phyloP scores from a whole-genome alignment of 495 filamentous ascomycete genomes.

The Lophium mytilinum region DNA sequence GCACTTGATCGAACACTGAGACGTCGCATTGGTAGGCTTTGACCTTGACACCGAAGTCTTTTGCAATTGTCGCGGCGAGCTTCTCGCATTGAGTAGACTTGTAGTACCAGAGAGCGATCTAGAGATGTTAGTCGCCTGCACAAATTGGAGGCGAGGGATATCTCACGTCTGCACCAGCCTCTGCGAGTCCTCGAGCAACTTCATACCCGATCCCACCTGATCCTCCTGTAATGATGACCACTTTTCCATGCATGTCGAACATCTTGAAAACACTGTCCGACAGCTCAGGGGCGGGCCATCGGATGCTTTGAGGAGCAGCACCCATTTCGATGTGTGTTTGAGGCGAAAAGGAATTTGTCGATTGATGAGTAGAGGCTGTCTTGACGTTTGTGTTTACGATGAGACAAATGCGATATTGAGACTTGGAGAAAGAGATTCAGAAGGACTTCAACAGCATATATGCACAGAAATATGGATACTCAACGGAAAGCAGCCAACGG shows the following conservation, averaged over 20 bases:
- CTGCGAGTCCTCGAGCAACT: constrained; percentile 58
- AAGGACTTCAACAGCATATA: no score
- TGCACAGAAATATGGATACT: no score
- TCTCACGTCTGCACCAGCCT: constrained; percentile 59
- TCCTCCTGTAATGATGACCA: constrained; percentile 58
- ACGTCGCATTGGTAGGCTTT: constrained; percentile 52
- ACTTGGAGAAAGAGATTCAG: no score
- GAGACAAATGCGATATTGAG: no score
- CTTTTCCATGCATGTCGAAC: constrained; percentile 61
- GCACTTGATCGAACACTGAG: constrained; percentile 53
- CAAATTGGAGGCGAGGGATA: constrained; percentile 56
- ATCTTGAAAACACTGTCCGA: constrained; percentile 50
- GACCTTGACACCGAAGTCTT: constrained; percentile 64
- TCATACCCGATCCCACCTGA: constrained; percentile 65
- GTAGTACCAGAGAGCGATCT: constrained; percentile 20
- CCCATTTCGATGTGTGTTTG: no score
- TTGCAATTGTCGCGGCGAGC: constrained; percentile 63
- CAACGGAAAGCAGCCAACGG: no score
- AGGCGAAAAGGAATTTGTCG: no score
- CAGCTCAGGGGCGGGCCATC: no score
- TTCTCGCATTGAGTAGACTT: constrained; percentile 62
- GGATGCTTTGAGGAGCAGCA: no score
- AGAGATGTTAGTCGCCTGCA: constrained; percentile 53
- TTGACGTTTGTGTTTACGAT: no score
- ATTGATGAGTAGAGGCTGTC: no score